Evolutionary conservation across 1,284 basidiomycete genomes (phyloP), one percentile per base, ranked within the genome.

Genomic region (Phlebopus sp.): DNA sequence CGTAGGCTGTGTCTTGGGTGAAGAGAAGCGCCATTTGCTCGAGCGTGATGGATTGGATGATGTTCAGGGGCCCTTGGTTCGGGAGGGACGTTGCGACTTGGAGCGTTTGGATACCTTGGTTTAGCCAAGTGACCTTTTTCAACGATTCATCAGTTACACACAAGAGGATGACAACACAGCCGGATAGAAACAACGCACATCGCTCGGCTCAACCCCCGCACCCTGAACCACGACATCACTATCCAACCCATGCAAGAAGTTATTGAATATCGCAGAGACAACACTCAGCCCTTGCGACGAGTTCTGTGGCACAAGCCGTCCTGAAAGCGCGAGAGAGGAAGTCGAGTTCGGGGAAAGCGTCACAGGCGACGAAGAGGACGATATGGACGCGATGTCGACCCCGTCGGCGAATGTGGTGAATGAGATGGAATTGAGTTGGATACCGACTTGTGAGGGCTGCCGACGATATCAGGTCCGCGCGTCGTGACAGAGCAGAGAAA

Each of bases 361-460:
- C 47, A 90, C 77, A 2, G 69, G 53, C 17, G 70, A 69, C 8
- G 64, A 65, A 0, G 81, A 78, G 2, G 2, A 82, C 77, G 2
- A 84, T 4, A 23, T 23, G 6, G 21, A 23, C 3, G 21, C 88
- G 47, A 90, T 77, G 60, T 78, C 71, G 21, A 76, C 72, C 31
- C 72, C 68, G 39, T 75, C 73, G 44, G 77, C 74, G 54, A 73
- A 82, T 10, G 81, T 81, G 47, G 78, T 72, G 65, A 88, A 87
- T 6, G 76, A 77, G 50, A 90, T 76, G 4, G 76, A 76, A 47
- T 75, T 78, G 10, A 90, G 71, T 52, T 80, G 69, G 10, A 91
- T 80, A 46, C 87, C 89, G 37, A 90, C 84, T 74, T 89, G 86
- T 3, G 88, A 84, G 18, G 87, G 87, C 81, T 84, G 49, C 9